A percentile compares a stretch with the other conserved stretches of the same genome.
phyloP scores from a whole-genome alignment of 495 filamentous ascomycete species.

The Xylaria grammica region DNA sequence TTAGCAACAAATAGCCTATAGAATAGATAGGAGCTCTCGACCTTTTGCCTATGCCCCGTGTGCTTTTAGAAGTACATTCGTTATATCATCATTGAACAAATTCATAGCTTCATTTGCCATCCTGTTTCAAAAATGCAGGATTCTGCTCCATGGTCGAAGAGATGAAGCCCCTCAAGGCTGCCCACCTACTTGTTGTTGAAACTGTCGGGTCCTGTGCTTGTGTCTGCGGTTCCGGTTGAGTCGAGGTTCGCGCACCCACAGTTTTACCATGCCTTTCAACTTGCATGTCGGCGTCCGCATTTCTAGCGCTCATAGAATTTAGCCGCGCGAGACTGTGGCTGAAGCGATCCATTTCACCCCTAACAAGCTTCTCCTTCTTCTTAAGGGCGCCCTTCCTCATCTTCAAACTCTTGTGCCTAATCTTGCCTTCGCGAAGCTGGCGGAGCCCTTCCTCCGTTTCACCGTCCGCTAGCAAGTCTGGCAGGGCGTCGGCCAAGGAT shows the following conservation, averaged over 20 bases:
- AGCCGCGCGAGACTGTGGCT: constrained; percentile 76
- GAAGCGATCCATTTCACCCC: constrained; percentile 80
- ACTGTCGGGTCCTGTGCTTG: constrained; percentile 26
- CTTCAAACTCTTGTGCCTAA: constrained; percentile 72
- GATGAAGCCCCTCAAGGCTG: constrained; percentile 70
- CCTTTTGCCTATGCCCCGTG: not conserved
- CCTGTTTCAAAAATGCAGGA: constrained; percentile 57
- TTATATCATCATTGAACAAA: not conserved
- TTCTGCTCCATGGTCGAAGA: constrained; percentile 77
- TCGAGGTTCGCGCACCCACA: constrained; percentile 18
- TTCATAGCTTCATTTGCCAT: constrained; percentile 29
- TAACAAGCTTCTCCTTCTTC: constrained; percentile 78
- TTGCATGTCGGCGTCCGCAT: constrained; percentile 6
- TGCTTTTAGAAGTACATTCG: not conserved
- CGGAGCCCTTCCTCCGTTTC: constrained; percentile 41
- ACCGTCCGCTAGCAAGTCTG: constrained; percentile 52
- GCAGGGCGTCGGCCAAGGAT: constrained; percentile 77
- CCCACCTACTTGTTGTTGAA: constrained; percentile 66
- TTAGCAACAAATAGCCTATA: constrained; percentile 1
- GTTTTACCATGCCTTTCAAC: constrained; percentile 20
- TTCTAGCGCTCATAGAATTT: constrained; percentile 46
- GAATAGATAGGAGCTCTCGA: not conserved
- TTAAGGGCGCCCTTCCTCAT: constrained; percentile 80
- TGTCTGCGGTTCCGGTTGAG: constrained; percentile 21
- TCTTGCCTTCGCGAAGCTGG: constrained; percentile 51